A percentile compares a stretch with the other conserved stretches of the same genome.
Conservation (phyloP, 371 early-diverging fungal genomes). For the Rhizopus microsporus region DNA sequence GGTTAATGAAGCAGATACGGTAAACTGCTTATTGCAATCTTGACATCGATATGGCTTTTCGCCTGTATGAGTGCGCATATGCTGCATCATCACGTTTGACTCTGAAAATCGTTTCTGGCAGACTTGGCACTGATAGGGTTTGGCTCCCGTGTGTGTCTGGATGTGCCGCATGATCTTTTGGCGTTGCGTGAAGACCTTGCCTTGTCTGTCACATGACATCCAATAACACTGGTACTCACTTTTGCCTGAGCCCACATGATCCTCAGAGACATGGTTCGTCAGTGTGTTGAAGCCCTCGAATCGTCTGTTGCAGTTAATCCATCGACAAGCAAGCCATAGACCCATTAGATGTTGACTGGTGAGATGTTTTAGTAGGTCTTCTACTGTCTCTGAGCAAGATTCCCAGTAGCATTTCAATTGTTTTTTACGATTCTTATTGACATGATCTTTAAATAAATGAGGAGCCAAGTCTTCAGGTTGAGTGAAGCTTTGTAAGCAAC, state of each 20-base stretch:
- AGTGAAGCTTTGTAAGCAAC: constrained; percentile 75
- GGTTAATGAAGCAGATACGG: constrained; percentile 70
- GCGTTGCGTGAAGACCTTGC: constrained; percentile 71
- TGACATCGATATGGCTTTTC: constrained; percentile 86
- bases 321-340: constrained; percentile 58
- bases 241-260: constrained; percentile 73
- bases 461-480: constrained; percentile 78
- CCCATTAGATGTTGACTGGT: constrained; percentile 53
- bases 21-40: constrained; percentile 75
- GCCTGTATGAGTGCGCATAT: constrained; percentile 84
- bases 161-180: constrained; percentile 88
- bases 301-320: constrained; percentile 55
- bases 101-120: constrained; percentile 87
- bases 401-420: constrained; percentile 74
- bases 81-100: constrained; percentile 78
- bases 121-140: constrained; percentile 78
- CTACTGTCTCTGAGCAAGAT: constrained; percentile 61
- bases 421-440: constrained; percentile 52
- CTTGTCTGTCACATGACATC: constrained; percentile 70
- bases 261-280: constrained; percentile 72
- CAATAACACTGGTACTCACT: constrained; percentile 81
- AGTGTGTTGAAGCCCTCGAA: constrained; percentile 69
- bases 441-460: constrained; percentile 77
- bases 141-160: constrained; percentile 84
- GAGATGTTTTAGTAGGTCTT: constrained; percentile 68